Evolutionary conservation across 2,329 filamentous ascomycete species (phyloP).

Genomic region (Plectosphaerella plurivora): DNA sequence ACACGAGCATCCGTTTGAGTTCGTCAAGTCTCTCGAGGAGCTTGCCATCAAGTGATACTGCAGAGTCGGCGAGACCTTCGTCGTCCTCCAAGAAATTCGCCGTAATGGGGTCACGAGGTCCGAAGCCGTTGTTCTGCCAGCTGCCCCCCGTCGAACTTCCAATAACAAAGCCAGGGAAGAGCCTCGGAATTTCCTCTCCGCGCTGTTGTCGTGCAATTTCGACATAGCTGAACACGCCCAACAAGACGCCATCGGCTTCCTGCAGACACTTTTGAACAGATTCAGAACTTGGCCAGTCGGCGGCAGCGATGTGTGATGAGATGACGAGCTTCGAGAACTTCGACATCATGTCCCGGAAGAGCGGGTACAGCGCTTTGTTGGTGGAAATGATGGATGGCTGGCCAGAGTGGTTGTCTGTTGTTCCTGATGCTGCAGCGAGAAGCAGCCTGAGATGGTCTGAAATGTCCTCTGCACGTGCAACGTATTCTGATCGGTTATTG

Average conservation of each 20-base stretch:
- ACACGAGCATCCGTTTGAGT: constrained; percentile 77
- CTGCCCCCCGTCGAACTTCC: constrained; percentile 79
- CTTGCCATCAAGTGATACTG: constrained; percentile 67
- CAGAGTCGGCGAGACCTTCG: constrained; percentile 68
- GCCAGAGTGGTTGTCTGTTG: constrained; percentile 96
- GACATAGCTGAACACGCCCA: constrained; percentile 93
- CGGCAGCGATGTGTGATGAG: constrained; percentile 94
- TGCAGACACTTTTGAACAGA: constrained; percentile 92
- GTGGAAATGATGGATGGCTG: constrained; percentile 99
- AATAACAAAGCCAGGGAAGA: constrained; percentile 89
- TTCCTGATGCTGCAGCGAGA: constrained; percentile 92
- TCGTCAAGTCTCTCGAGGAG: constrained; percentile 82
- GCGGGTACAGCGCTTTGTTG: constrained; percentile 94
- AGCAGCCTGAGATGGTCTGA: constrained; percentile 92
- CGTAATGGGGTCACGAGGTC: constrained; percentile 64
- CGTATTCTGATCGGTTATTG: constrained; percentile 82
- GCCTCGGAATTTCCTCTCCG: constrained; percentile 86
- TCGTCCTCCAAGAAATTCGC: constrained; percentile 85
- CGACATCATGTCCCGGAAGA: constrained; percentile 99
- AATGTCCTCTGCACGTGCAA: constrained; percentile 92
- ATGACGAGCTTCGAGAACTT: constrained; percentile 99
- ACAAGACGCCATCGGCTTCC: constrained; percentile 93
- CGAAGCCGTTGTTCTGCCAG: constrained; percentile 73
- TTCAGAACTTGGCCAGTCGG: constrained; percentile 92
- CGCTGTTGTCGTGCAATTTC: constrained; percentile 91